Conservation (phyloP, 805 yeast genomes). For the Ogataea saltuana region DNA sequence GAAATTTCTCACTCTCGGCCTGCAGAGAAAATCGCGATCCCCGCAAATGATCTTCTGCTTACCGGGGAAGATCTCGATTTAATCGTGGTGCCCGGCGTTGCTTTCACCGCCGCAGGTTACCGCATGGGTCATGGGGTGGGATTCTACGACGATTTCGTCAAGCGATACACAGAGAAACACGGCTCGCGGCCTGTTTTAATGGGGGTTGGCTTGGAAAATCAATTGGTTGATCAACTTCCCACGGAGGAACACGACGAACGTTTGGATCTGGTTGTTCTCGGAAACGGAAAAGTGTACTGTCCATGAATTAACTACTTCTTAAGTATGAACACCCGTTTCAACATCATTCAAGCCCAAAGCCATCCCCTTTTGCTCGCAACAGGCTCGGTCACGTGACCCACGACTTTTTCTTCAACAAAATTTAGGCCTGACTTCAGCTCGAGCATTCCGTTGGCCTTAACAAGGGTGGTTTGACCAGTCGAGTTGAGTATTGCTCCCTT, state of each 20-base stretch:
- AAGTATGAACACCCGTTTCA: too few relatives aligned
- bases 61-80: constrained; percentile 51
- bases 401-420: too few relatives aligned
- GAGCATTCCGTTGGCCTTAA: constrained; percentile 55
- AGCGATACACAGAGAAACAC: constrained; percentile 44
- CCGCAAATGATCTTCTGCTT: constrained; percentile 26
- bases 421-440: constrained; percentile 14
- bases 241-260: constrained; percentile 63
- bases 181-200: constrained; percentile 44
- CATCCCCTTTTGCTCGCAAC: constrained; percentile 3
- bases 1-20: too few relatives aligned
- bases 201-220: constrained; percentile 69
- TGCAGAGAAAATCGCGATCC: background rate
- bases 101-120: constrained; percentile 50
- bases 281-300: constrained; percentile 12
- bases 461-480: constrained; percentile 51
- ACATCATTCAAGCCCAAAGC: constrained; percentile 9
- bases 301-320: too few relatives aligned
- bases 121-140: constrained; percentile 95
- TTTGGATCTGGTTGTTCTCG: constrained; percentile 56
- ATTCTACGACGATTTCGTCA: constrained; percentile 77
- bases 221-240: constrained; percentile 46
- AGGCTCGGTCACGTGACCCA: constrained; percentile 2
- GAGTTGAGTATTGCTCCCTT: constrained; percentile 55
- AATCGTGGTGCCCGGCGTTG: constrained; percentile 83